A percentile compares a stretch with the other conserved stretches of the same genome.
phyloP scores from a whole-genome alignment of 2,329 filamentous ascomycete genomes.

The Aspergillus chevalieri region DNA sequence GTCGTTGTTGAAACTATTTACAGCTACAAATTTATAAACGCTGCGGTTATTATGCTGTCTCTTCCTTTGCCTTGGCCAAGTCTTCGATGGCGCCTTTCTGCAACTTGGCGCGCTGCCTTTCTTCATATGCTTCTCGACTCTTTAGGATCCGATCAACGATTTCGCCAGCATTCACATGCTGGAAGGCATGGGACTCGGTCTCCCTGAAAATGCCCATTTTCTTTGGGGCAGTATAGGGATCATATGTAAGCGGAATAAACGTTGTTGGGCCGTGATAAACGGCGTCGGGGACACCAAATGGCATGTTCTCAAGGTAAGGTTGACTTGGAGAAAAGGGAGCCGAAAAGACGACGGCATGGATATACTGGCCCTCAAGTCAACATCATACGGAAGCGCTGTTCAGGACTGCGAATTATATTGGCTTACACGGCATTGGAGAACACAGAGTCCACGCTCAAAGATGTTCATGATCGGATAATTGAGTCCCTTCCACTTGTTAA shows the following conservation, averaged over 20 bases:
- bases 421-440: conserved; percentile 82
- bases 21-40: neutral
- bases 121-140: conserved; percentile 82
- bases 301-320: conserved; percentile 67
- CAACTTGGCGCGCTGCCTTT: conserved; percentile 81
- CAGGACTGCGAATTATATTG: neutral
- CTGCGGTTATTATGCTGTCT: conserved; percentile 16
- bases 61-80: conserved; percentile 56
- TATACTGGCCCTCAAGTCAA: conserved; percentile 53
- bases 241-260: conserved; percentile 73
- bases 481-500: conserved; percentile 93
- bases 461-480: conserved; percentile 99
- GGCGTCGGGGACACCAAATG: conserved; percentile 65
- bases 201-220: conserved; percentile 77
- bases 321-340: conserved; percentile 82
- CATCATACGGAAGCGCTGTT: neutral
- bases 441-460: conserved; percentile 90
- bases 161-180: conserved; percentile 82
- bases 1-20: neutral
- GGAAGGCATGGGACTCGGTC: conserved; percentile 70
- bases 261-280: conserved; percentile 96
- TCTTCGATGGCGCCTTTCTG: conserved; percentile 75
- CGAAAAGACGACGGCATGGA: conserved; percentile 81
- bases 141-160: conserved; percentile 88
- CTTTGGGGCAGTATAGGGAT: conserved; percentile 76